phyloP scores from a whole-genome alignment of 441 rosid genomes.

The Pelargonium hybrid region DNA sequence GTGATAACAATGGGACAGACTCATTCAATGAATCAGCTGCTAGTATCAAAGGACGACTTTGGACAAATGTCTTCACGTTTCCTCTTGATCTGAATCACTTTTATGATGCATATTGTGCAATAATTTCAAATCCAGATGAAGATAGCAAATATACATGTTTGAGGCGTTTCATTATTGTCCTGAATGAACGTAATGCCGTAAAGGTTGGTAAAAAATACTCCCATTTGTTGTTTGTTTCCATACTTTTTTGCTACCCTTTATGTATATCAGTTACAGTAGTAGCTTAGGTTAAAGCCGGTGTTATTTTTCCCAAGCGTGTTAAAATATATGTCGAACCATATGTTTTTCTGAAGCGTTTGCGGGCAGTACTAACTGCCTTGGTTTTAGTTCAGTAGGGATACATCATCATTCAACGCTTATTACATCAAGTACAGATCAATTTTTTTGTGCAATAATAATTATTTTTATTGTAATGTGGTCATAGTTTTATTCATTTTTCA shows the following conservation, averaged over 20 bases:
- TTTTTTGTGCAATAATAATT: no score
- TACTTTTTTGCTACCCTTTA: neutral
- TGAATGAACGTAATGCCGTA: conserved; percentile 68
- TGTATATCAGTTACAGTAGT: neutral
- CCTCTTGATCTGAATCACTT: conserved; percentile 75
- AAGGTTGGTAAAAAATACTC: conserved; percentile 42
- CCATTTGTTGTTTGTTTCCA: neutral
- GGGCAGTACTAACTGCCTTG: no score
- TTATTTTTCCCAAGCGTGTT: neutral
- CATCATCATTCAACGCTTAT: no score
- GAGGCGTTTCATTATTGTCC: conserved; percentile 87
- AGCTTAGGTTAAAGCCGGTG: neutral
- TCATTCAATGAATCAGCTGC: conserved; percentile 42
- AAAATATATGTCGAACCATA: neutral
- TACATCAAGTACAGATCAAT: no score
- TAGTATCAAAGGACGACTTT: conserved; percentile 65
- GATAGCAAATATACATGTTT: conserved; percentile 90
- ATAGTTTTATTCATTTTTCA: no score
- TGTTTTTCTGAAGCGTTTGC: no score
- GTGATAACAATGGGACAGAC: conserved; percentile 31
- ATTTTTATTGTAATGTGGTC: no score
- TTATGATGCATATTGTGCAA: conserved; percentile 91
- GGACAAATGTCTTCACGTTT: conserved; percentile 96
- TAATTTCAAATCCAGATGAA: conserved; percentile 95
- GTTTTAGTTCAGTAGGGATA: no score